These are phyloP conservation scores for Flueggea neowawraea DNA, from an alignment of 441 rosid genomes.

Conservation along the genomic window DNA sequence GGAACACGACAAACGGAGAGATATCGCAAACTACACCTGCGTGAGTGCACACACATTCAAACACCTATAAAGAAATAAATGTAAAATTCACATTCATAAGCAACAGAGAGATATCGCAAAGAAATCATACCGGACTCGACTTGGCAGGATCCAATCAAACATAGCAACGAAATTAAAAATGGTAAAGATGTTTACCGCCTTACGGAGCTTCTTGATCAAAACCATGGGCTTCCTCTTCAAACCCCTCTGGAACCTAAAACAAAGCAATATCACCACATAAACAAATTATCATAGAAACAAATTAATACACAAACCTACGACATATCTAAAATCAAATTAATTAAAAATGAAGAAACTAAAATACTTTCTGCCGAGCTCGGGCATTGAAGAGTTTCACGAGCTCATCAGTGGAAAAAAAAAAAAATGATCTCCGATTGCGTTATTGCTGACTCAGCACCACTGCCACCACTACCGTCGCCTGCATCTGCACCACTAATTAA, in stretches of 20 bases:
- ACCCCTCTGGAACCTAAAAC: no score
- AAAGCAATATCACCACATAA: no score
- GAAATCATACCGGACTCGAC: conserved; percentile 57
- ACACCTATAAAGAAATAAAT: not conserved
- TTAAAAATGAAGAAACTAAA: no score
- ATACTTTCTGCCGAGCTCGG: no score
- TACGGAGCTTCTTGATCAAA: conserved; percentile 19
- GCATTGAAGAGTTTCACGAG: no score
- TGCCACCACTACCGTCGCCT: conserved; percentile 11
- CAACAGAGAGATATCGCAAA: conserved; percentile 1
- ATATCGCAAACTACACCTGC: conserved; percentile 72
- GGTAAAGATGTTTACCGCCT: no score
- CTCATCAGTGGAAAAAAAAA: conserved; percentile 21
- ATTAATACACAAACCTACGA: no score
- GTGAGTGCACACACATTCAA: not conserved
- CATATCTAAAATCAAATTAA: no score
- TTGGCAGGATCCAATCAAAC: conserved; percentile 49
- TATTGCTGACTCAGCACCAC: conserved; percentile 17
- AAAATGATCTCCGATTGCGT: conserved; percentile 62
- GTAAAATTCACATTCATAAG: not conserved
- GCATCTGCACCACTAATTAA: conserved; percentile 35
- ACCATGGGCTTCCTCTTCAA: conserved; percentile 65
- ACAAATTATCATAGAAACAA: conserved; percentile 8
- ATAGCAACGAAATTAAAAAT: conserved; percentile 41
- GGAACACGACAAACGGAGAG: not conserved